These are phyloP conservation scores for Metschnikowia proteae DNA, from an alignment of 805 yeast species.

Conservation along the genomic window DNA sequence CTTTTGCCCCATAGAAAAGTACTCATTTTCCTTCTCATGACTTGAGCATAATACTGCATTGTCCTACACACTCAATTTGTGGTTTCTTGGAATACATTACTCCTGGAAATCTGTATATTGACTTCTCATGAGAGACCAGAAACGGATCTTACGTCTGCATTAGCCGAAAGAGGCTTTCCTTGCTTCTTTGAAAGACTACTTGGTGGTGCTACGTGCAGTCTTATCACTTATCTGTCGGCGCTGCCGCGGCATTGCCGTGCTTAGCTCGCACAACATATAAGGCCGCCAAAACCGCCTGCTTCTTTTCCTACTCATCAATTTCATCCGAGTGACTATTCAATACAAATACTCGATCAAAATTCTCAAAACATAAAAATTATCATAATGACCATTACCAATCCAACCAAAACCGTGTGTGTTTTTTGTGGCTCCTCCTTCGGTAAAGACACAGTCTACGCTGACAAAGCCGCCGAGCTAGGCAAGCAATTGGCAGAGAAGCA, in stretches of 20 bases:
- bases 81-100: too few relatives aligned
- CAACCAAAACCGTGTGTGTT: constrained; percentile 61
- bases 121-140: too few relatives aligned
- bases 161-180: too few relatives aligned
- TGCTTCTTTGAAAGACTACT: background rate
- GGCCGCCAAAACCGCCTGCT: background rate
- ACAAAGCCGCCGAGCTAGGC: constrained; percentile 60
- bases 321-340: too few relatives aligned
- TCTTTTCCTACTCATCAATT: background rate
- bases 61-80: too few relatives aligned
- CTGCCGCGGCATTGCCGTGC: constrained; percentile 11
- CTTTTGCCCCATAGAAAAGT: too few relatives aligned
- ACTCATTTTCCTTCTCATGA: too few relatives aligned
- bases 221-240: constrained; percentile 5
- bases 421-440: constrained; percentile 87
- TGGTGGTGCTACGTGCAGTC: background rate
- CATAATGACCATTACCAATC: constrained; percentile 24
- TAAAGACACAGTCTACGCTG: constrained; percentile 44
- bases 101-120: too few relatives aligned
- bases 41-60: too few relatives aligned
- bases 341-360: background rate
- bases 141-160: too few relatives aligned
- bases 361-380: background rate
- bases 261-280: constrained; percentile 1
- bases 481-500: constrained; percentile 48